Conservation (phyloP, 176 grass and related monocot genomes). For the Phoenix roebelenii region DNA sequence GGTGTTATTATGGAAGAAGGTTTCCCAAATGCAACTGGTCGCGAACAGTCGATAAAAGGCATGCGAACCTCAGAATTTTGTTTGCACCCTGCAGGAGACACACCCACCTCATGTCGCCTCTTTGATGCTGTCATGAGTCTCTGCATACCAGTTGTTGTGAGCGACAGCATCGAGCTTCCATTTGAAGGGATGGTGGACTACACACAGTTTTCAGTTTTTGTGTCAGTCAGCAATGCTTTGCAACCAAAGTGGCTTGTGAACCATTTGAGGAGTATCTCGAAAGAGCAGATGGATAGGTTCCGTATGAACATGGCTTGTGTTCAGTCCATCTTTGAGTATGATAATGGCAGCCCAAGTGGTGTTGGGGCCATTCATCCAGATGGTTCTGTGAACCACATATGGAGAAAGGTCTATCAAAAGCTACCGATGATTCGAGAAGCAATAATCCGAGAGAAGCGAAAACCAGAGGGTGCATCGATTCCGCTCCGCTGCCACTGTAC, state of each 20-base stretch:
- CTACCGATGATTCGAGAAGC: conserved; percentile 45
- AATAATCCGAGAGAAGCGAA: conserved; percentile 41
- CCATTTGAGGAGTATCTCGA: conserved; percentile 46
- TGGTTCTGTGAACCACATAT: conserved; percentile 71
- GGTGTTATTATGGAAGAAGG: conserved; percentile 80
- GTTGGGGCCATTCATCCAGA: conserved; percentile 3
- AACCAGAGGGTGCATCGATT: conserved; percentile 38
- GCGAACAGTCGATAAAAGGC: conserved; percentile 77
- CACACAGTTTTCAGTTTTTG: conserved; percentile 55
- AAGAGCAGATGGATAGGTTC: conserved; percentile 45
- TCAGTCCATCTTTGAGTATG: conserved; percentile 60
- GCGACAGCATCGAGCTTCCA: conserved; percentile 70
- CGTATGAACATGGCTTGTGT: conserved; percentile 45
- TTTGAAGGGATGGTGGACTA: conserved; percentile 86
- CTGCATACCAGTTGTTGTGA: conserved; percentile 80
- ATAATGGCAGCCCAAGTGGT: conserved; percentile 26
- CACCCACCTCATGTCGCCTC: conserved; percentile 71
- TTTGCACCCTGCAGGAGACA: conserved; percentile 79
- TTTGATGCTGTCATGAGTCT: conserved; percentile 79
- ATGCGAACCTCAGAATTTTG: conserved; percentile 73
- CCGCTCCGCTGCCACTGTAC: conserved; percentile 80
- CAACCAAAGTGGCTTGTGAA: conserved; percentile 41
- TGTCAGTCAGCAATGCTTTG: conserved; percentile 44
- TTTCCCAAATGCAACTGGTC: conserved; percentile 78
- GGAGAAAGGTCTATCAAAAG: conserved; percentile 76